phyloP scores from a whole-genome alignment of 257 asterid genomes.

The Ilex asprella region DNA sequence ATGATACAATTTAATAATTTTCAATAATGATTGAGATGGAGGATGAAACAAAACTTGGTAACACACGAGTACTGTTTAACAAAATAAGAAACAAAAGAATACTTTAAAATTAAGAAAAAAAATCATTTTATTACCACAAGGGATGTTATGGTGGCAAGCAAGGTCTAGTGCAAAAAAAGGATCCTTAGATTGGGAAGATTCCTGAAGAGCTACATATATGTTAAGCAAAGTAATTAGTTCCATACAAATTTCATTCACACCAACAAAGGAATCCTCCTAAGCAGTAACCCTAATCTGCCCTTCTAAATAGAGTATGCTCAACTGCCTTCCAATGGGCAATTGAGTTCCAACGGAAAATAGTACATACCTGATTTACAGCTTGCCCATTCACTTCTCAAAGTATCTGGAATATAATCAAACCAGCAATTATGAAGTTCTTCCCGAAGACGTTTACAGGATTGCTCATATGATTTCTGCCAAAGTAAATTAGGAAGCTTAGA shows the following conservation, averaged over 20 bases:
- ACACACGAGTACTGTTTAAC: no score
- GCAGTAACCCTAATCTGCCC: no score
- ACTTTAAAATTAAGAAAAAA: background rate
- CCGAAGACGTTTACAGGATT: slow-evolving; percentile 10
- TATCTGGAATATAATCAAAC: slow-evolving; percentile 20
- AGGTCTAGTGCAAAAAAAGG: slow-evolving; percentile 14
- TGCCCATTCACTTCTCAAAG: slow-evolving; percentile 15
- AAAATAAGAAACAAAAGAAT: background rate
- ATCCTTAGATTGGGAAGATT: slow-evolving; percentile 19
- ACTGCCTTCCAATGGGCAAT: background rate
- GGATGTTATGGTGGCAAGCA: background rate
- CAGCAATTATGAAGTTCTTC: slow-evolving; percentile 13
- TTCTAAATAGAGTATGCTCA: no score
- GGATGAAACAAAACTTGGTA: no score
- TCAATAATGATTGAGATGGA: no score
- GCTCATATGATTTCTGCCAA: slow-evolving; percentile 11
- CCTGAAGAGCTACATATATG: slow-evolving; percentile 6
- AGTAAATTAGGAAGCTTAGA: background rate
- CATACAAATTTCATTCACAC: no score
- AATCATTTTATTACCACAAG: background rate
- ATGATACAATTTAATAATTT: background rate
- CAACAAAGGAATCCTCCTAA: no score
- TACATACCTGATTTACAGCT: slow-evolving; percentile 12
- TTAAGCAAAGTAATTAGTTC: no score
- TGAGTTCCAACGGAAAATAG: background rate